Conservation (phyloP, 331 rosid genomes). For the Malus hybrid region DNA sequence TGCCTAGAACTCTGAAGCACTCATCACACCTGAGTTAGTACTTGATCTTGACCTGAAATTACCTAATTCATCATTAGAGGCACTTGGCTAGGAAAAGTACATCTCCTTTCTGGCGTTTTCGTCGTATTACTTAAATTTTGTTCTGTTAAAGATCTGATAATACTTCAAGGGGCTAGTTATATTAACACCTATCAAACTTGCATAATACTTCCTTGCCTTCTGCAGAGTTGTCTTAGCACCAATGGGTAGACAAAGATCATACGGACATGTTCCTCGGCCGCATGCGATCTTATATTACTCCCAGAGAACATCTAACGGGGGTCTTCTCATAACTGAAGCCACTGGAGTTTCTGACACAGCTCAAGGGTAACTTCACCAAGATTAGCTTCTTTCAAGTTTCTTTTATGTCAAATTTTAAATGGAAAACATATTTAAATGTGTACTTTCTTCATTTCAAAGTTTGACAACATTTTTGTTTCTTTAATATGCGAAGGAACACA, state of each 20-base stretch:
- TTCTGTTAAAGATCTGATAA: not conserved
- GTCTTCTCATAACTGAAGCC: slow-evolving; percentile 10
- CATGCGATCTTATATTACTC: slow-evolving; percentile 12
- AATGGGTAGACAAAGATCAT: slow-evolving; percentile 1
- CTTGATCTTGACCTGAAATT: not conserved
- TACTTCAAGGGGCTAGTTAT: not conserved
- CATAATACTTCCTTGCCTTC: not conserved
- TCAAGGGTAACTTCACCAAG: not conserved
- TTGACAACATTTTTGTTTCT: too few species aligned
- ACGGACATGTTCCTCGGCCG: slow-evolving; percentile 3
- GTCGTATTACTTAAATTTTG: not conserved
- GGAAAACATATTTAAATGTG: too few species aligned
- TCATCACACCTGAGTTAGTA: not conserved
- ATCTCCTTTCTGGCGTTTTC: not conserved
- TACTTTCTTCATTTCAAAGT: too few species aligned
- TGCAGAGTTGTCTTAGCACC: slow-evolving; percentile 10
- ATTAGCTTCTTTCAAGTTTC: too few species aligned
- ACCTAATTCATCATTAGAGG: not conserved
- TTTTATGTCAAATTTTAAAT: too few species aligned
- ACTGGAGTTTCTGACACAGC: slow-evolving; percentile 8
- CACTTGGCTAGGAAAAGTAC: not conserved
- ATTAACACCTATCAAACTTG: too few species aligned
- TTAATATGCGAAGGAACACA: too few species aligned
- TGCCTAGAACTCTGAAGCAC: not conserved
- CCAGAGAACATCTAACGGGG: slow-evolving; percentile 3